phyloP scores from a whole-genome alignment of 495 filamentous ascomycete genomes.

The Penicillium bovifimosum region DNA sequence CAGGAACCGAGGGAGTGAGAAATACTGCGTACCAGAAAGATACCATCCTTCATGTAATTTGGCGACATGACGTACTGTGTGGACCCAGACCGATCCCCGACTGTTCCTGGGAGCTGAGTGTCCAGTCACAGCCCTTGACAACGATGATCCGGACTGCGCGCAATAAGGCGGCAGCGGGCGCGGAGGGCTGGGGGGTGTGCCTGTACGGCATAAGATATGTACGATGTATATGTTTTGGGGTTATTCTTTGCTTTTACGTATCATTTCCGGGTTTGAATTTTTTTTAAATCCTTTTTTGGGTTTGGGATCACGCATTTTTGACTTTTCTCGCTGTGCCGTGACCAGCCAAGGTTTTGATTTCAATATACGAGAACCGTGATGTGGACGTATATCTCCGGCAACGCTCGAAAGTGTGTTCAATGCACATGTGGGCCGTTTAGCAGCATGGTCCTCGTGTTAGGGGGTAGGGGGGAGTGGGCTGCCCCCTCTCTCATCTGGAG shows the following conservation, averaged over 20 bases:
- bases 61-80: constrained; percentile 1
- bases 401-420: not conserved
- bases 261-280: not conserved
- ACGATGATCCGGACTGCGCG: constrained; percentile 18
- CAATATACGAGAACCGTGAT: not conserved
- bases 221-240: not conserved
- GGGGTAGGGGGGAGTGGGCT: constrained; percentile 11
- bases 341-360: not conserved
- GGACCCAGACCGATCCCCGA: not conserved
- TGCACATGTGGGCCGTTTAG: not conserved
- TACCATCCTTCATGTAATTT: not conserved
- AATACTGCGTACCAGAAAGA: not conserved
- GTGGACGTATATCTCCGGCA: not conserved
- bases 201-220: not conserved
- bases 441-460: constrained; percentile 7
- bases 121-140: constrained; percentile 19
- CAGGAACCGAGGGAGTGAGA: not conserved
- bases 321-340: not conserved
- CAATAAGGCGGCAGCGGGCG: constrained; percentile 1
- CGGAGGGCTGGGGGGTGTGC: not conserved
- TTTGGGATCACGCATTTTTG: not conserved
- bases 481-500: constrained; percentile 21
- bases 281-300: no score
- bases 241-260: not conserved
- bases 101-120: constrained; percentile 1